Conservation (phyloP, 306 rosid genomes). For the Casuarina equisetifolia region DNA sequence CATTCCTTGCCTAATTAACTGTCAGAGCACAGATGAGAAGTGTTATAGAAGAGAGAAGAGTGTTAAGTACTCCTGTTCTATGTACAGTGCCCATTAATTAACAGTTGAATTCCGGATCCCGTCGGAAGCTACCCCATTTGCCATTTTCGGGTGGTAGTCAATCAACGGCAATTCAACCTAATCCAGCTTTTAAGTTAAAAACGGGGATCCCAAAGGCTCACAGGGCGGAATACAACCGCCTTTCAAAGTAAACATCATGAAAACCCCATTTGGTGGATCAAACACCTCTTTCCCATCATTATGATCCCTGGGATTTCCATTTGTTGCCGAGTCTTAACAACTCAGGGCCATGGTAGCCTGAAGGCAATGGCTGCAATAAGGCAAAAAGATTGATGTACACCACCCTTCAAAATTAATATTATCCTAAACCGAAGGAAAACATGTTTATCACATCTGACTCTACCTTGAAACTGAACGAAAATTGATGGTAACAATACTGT, state of each 20-base stretch:
- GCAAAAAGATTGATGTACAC: too few species aligned
- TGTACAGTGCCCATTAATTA: not conserved
- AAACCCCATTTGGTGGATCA: not conserved
- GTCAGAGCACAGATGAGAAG: not conserved
- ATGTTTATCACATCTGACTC: too few species aligned
- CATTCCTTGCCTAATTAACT: conserved; percentile 7
- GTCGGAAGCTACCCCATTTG: not conserved
- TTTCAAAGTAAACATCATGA: not conserved
- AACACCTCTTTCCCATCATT: not conserved
- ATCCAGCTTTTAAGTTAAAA: not conserved
- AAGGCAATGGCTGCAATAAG: too few species aligned
- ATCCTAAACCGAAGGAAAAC: too few species aligned
- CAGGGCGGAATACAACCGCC: not conserved
- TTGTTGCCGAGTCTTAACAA: too few species aligned
- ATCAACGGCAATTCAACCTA: not conserved
- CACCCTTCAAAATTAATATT: too few species aligned
- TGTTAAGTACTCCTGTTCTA: not conserved
- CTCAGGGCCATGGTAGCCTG: too few species aligned
- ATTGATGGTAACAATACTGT: too few species aligned
- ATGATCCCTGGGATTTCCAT: too few species aligned
- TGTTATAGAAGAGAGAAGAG: not conserved
- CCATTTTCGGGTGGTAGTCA: not conserved
- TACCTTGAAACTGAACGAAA: too few species aligned
- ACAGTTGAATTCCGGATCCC: not conserved
- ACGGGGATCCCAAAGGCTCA: not conserved